Percentiles rank a stretch among this genome's conserved stretches.
phyloP scores from a whole-genome alignment of 768 basidiomycete genomes.

The Amanita molliuscula region DNA sequence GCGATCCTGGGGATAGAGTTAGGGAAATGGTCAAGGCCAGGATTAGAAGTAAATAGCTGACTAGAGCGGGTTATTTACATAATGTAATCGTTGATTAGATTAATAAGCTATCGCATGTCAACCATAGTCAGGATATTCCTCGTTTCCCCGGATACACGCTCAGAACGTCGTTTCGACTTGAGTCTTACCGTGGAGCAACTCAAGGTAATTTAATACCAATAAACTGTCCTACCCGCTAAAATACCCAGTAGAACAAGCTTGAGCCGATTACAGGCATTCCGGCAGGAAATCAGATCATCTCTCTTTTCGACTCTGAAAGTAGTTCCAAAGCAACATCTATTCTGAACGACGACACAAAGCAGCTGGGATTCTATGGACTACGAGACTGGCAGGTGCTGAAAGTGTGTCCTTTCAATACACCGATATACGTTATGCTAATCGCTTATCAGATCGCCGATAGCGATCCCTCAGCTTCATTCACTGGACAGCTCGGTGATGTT shows the following conservation, averaged over 20 bases:
- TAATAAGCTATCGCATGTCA: constrained; percentile 7
- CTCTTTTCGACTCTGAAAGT: constrained; percentile 48
- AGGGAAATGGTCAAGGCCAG: constrained; percentile 23
- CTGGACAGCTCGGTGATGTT: constrained; percentile 79
- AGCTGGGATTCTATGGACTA: constrained; percentile 67
- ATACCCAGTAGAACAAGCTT: constrained; percentile 52
- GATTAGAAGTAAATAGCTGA: constrained; percentile 3
- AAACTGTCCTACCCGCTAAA: not conserved
- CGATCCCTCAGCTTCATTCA: constrained; percentile 65
- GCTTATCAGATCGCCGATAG: constrained; percentile 53
- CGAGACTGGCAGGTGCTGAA: constrained; percentile 73
- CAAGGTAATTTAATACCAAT: constrained; percentile 42
- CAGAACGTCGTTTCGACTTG: constrained; percentile 78
- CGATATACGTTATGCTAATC: not conserved
- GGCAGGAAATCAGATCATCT: constrained; percentile 56
- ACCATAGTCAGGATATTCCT: constrained; percentile 60
- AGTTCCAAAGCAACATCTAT: constrained; percentile 37
- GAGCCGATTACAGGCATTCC: constrained; percentile 91
- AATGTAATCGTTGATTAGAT: not conserved
- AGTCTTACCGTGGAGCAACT: constrained; percentile 67
- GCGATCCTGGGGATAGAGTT: constrained; percentile 44
- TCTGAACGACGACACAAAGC: constrained; percentile 57
- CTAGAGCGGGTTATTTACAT: not conserved
- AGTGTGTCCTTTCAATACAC: constrained; percentile 29
- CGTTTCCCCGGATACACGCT: constrained; percentile 78